Percentiles rank a stretch among this genome's conserved stretches.
These are phyloP conservation scores for Akebia trifoliata DNA, from an alignment of 164 flowering plant species.

Conservation along the genomic window DNA sequence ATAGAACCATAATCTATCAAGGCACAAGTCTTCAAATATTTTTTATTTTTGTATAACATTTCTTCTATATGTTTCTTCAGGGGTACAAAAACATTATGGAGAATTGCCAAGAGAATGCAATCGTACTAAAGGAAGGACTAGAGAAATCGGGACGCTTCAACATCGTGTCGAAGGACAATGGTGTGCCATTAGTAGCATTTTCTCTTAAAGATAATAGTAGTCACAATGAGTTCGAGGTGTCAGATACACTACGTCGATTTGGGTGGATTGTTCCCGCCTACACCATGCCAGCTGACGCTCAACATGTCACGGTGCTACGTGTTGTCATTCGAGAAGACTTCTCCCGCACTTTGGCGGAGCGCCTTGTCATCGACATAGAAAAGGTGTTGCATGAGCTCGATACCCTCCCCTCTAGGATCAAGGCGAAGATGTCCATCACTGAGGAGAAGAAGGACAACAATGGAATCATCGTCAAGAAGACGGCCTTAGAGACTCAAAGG, in stretches of 20 bases:
- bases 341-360: conserved; percentile 23
- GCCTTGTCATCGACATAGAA: conserved; percentile 23
- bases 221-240: conserved; percentile 24
- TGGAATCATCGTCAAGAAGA: conserved; percentile 29
- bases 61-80: too few relatives aligned
- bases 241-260: conserved; percentile 23
- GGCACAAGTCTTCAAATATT: too few relatives aligned
- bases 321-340: conserved; percentile 34
- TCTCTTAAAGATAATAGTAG: conserved; percentile 21
- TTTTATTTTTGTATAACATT: too few relatives aligned
- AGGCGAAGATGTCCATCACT: not conserved
- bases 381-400: conserved; percentile 29
- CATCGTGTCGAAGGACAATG: conserved; percentile 28
- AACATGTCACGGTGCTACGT: conserved; percentile 28
- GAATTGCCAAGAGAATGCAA: conserved; percentile 28
- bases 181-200: conserved; percentile 34
- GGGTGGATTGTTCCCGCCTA: conserved; percentile 40
- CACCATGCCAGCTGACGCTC: conserved; percentile 31
- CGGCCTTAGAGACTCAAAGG: conserved; percentile 32
- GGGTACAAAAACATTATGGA: conserved; percentile 31
- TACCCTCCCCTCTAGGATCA: conserved; percentile 11
- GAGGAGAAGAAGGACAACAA: conserved; percentile 1
- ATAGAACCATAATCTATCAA: too few relatives aligned
- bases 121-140: conserved; percentile 21
- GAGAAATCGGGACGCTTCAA: conserved; percentile 24